Percentiles rank a stretch among this genome's conserved stretches.
Evolutionary conservation across 768 basidiomycete species (phyloP).

Genomic region (Piloderma croceum): DNA sequence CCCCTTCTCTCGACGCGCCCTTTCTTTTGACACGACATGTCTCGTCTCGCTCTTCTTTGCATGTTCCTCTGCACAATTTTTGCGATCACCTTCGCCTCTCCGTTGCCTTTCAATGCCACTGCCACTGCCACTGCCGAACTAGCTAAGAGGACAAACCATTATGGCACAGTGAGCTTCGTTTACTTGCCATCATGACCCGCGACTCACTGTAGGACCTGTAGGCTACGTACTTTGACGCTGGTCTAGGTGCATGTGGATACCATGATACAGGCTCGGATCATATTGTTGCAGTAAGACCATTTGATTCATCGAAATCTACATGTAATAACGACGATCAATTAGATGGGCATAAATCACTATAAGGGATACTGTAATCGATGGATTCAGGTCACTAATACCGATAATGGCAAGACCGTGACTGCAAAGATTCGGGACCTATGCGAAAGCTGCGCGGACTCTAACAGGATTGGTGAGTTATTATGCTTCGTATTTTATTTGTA

Average conservation of each 20-base stretch:
- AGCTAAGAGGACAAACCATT: conserved; percentile 47
- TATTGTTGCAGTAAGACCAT: no score
- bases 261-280: conserved; percentile 40
- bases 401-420: conserved; percentile 43
- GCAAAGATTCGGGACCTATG: conserved; percentile 57
- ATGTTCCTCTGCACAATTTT: conserved; percentile 34
- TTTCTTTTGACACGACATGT: no score
- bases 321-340: no score
- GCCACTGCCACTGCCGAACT: conserved; percentile 27
- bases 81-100: conserved; percentile 42
- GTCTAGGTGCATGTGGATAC: conserved; percentile 60
- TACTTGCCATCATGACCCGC: not conserved
- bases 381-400: conserved; percentile 55
- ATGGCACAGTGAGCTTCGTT: conserved; percentile 46
- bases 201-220: conserved; percentile 21
- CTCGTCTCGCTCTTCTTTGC: no score
- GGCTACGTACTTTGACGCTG: conserved; percentile 67
- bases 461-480: conserved; percentile 51
- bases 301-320: no score
- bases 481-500: not conserved
- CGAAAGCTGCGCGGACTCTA: conserved; percentile 42
- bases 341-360: no score
- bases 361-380: no score
- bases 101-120: conserved; percentile 33
- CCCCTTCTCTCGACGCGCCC: no score